phyloP scores from a whole-genome alignment of 192 early-diverging fungal species.

The Rhizophagus sp. region DNA sequence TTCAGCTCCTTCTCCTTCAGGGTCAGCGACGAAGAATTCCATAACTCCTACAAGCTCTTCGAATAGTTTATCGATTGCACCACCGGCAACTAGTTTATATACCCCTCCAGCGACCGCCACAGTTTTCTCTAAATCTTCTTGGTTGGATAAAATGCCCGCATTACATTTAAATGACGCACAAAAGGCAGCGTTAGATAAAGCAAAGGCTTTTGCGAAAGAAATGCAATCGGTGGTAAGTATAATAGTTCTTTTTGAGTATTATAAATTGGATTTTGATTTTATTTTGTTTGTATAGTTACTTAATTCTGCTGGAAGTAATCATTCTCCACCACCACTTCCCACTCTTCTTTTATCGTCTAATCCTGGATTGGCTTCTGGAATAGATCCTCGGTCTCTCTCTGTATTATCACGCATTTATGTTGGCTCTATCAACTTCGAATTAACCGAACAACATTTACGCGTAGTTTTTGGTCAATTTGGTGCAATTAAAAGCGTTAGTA shows the following conservation, averaged over 20 bases:
- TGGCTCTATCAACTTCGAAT: slow-evolving; percentile 84
- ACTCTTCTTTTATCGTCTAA: slow-evolving; percentile 32
- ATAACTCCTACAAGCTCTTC: background rate
- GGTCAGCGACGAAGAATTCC: background rate
- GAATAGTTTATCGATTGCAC: background rate
- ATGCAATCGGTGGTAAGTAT: slow-evolving; percentile 33
- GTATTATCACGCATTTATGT: slow-evolving; percentile 64
- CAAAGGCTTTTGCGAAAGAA: slow-evolving; percentile 32
- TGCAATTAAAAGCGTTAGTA: slow-evolving; percentile 69
- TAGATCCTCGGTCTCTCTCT: slow-evolving; percentile 38
- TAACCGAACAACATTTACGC: slow-evolving; percentile 78
- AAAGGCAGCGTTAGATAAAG: slow-evolving; percentile 31
- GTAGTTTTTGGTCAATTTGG: slow-evolving; percentile 81
- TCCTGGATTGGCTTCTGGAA: slow-evolving; percentile 33
- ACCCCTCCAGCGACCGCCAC: background rate
- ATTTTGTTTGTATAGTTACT: slow-evolving; percentile 22
- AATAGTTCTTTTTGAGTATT: background rate
- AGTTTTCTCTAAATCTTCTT: slow-evolving; percentile 9
- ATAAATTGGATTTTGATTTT: background rate
- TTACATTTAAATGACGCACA: slow-evolving; percentile 33
- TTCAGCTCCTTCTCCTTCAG: slow-evolving; percentile 1
- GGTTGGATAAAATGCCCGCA: background rate
- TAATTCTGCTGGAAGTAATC: slow-evolving; percentile 24
- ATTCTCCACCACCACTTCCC: slow-evolving; percentile 22
- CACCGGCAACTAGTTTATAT: background rate